These are phyloP conservation scores for Naumovozyma dairenensis DNA, from an alignment of 805 yeast species.

Conservation along the genomic window DNA sequence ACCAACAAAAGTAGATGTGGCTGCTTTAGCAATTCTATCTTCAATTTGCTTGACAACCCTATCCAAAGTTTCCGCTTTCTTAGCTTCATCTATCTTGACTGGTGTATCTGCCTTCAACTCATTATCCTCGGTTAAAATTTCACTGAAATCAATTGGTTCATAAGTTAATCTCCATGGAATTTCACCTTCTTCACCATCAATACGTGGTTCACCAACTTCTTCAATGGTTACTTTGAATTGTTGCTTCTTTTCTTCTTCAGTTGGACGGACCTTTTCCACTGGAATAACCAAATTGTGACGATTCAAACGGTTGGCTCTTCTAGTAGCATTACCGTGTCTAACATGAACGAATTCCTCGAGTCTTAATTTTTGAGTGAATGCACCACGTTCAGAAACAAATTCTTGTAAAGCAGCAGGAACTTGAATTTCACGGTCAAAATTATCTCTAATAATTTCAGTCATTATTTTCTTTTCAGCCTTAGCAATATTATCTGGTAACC, in stretches of 20 bases:
- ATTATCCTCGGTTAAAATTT: slow-evolving; percentile 23
- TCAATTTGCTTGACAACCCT: slow-evolving; percentile 33
- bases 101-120: slow-evolving; percentile 41
- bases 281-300: slow-evolving; percentile 36
- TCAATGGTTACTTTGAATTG: slow-evolving; percentile 40
- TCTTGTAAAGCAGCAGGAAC: slow-evolving; percentile 52
- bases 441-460: slow-evolving; percentile 48
- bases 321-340: slow-evolving; percentile 43
- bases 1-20: slow-evolving; percentile 40
- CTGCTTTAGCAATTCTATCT: slow-evolving; percentile 39
- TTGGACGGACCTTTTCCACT: slow-evolving; percentile 38
- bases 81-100: slow-evolving; percentile 34
- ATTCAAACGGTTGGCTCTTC: slow-evolving; percentile 43
- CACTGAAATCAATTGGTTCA: slow-evolving; percentile 27
- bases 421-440: slow-evolving; percentile 40
- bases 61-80: slow-evolving; percentile 38
- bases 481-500: slow-evolving; percentile 56
- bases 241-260: slow-evolving; percentile 21
- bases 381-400: slow-evolving; percentile 59
- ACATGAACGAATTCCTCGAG: slow-evolving; percentile 46
- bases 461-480: slow-evolving; percentile 52
- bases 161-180: slow-evolving; percentile 61
- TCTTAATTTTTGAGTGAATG: slow-evolving; percentile 45
- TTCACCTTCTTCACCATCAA: slow-evolving; percentile 19
- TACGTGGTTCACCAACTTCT: slow-evolving; percentile 24